Evolutionary conservation across 2,329 filamentous ascomycete genomes (phyloP).

Genomic region (Mariannaea sp.): DNA sequence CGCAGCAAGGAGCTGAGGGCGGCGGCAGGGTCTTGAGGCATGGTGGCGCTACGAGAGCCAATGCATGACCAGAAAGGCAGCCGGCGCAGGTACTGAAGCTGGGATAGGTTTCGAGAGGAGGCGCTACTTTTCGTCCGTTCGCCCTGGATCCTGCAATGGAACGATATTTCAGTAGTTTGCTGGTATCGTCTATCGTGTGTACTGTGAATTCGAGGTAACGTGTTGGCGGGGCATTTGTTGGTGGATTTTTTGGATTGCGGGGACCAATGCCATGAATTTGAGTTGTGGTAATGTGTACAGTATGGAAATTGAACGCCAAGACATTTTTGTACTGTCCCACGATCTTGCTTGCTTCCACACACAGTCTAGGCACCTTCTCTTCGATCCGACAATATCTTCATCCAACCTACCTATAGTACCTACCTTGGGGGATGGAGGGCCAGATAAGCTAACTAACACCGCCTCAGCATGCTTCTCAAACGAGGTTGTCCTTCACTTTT

Average conservation of each 20-base stretch:
- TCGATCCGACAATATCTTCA: too few species aligned
- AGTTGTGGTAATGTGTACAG: conserved; percentile 28
- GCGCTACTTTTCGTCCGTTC: background rate
- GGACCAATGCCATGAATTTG: conserved; percentile 37
- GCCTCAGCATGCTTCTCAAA: too few species aligned
- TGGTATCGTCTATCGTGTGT: conserved; percentile 30
- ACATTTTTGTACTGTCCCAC: background rate
- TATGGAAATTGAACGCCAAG: background rate
- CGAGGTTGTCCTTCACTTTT: too few species aligned
- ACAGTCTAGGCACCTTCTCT: too few species aligned
- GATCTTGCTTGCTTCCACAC: conserved; percentile 7
- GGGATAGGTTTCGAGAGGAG: background rate
- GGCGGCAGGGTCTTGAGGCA: conserved; percentile 54
- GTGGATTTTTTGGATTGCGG: conserved; percentile 39
- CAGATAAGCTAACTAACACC: too few species aligned
- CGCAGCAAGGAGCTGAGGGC: conserved; percentile 60
- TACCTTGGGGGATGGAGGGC: too few species aligned
- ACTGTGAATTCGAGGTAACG: conserved; percentile 17
- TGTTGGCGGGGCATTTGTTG: conserved; percentile 35
- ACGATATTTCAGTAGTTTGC: conserved; percentile 8
- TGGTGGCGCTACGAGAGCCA: conserved; percentile 34
- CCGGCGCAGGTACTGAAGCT: conserved; percentile 3
- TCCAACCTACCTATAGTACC: too few species aligned
- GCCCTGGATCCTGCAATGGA: conserved; percentile 7
- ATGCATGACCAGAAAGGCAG: conserved; percentile 32